phyloP scores from a whole-genome alignment of 1,284 basidiomycete species.

The Fistulinella cinereoalba region DNA sequence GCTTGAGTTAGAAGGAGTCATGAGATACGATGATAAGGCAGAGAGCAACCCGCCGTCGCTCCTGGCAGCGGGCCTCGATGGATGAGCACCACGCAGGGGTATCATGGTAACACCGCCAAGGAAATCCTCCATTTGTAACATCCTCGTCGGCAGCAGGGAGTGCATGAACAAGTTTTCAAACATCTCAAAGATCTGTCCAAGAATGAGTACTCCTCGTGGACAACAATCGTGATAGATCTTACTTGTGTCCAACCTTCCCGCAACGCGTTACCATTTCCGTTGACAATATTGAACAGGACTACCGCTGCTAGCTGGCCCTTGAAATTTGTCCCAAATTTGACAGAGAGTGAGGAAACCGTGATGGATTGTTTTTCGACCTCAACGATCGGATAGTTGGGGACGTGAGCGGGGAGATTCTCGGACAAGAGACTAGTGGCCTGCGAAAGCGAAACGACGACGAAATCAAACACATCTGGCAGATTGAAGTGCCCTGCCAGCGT shows the following conservation, averaged over 20 bases:
- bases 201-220: conserved; percentile 4
- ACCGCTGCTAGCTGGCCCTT: conserved; percentile 96
- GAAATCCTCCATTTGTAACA: conserved; percentile 98
- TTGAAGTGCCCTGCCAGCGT: conserved; percentile 87
- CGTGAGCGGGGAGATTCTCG: conserved; percentile 67
- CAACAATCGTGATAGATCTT: conserved; percentile 13
- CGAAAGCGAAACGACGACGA: conserved; percentile 89
- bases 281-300: conserved; percentile 96
- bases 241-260: conserved; percentile 94
- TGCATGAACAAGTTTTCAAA: conserved; percentile 95
- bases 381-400: conserved; percentile 86
- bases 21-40: conserved; percentile 91
- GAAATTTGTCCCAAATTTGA: conserved; percentile 94
- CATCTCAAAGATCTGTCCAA: conserved; percentile 89
- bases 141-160: conserved; percentile 81
- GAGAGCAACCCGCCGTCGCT: conserved; percentile 90
- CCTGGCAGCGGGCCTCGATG: conserved; percentile 62
- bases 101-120: conserved; percentile 87
- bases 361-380: conserved; percentile 89
- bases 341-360: conserved; percentile 89
- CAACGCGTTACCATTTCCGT: conserved; percentile 93
- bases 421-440: conserved; percentile 83
- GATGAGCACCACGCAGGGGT: conserved; percentile 75
- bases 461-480: conserved; percentile 95
- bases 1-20: conserved; percentile 86